Base-by-base conservation (phyloP, 768 basidiomycete genomes). In the Ramaria sp. region DNA sequence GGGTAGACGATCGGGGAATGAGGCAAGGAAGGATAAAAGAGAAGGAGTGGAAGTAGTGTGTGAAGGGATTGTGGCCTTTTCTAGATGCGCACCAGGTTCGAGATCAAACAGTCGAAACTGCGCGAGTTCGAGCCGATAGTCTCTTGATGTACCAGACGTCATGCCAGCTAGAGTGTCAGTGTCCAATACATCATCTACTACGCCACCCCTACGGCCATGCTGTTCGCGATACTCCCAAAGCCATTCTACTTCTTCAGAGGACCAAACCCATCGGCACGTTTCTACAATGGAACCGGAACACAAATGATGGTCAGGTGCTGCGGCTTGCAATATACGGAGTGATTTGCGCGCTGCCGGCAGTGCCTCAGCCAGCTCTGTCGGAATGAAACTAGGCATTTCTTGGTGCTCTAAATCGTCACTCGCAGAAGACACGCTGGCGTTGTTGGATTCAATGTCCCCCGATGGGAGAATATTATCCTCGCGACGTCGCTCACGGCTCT, bases 301-400 rank as follows among this genome's bases (percentile, higher is more conserved):
- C 66, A 10, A 86, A 0, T 73, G 73, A 61, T 88, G 85, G 45
- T 79, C 75, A 0, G 85, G 81, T 55, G 78, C 70, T 3, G 88
- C 86, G 9, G 73, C 74, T 47, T 72, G 73, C 0, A 91, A 72
- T 3, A 92, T 67, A 27, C 75, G 71, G 9, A 91, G 66, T 0
- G 89, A 90, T 60, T 78, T 82, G 57, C 78, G 78, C 0, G 87
- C 87, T 3, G 78, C 76, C 12, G 79, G 75, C 3, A 91, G 66
- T 6, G 78, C 71, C 43, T 74, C 70, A 6, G 76, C 67, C 27
- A 84, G 65, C 12, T 70, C 70, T 5, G 60, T 58, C 3, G 78
- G 75, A 56, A 91, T 77, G 65, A 92, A 91, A 3, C 66, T 65
- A 0, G 89, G 88, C 59, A 81, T 83, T 6, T 38, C 34, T n/a